phyloP scores from a whole-genome alignment of 805 yeast species.

The Alloascoidea hylecoeti region DNA sequence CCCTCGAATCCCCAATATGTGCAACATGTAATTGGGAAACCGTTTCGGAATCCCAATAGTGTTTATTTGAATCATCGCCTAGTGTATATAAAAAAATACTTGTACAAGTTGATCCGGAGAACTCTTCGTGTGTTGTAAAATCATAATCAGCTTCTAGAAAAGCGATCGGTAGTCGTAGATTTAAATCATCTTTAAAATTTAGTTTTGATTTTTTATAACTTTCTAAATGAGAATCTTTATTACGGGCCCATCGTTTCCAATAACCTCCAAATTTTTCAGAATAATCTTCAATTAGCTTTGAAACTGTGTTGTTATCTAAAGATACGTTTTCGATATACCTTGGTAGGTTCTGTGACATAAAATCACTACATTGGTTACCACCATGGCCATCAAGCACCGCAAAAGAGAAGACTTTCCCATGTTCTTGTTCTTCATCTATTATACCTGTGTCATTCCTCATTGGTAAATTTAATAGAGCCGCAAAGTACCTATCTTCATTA shows the following conservation, averaged over 20 bases:
- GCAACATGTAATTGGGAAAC: slow-evolving; percentile 61
- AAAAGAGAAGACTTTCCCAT: slow-evolving; percentile 43
- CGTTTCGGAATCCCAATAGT: slow-evolving; percentile 52
- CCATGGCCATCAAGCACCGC: slow-evolving; percentile 94
- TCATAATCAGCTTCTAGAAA: slow-evolving; percentile 54
- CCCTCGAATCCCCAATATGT: slow-evolving; percentile 88
- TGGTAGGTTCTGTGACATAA: slow-evolving; percentile 38
- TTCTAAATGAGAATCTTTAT: slow-evolving; percentile 21
- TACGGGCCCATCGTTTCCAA: slow-evolving; percentile 66
- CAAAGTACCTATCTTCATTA: slow-evolving; percentile 74
- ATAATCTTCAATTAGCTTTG: slow-evolving; percentile 38
- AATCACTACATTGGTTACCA: slow-evolving; percentile 59
- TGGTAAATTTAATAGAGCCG: slow-evolving; percentile 42
- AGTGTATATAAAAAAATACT: slow-evolving; percentile 41
- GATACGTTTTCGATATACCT: slow-evolving; percentile 30
- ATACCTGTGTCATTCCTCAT: too few species aligned
- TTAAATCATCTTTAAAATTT: slow-evolving; percentile 36
- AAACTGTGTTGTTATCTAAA: slow-evolving; percentile 20
- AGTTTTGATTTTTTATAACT: slow-evolving; percentile 17
- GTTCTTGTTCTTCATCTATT: slow-evolving; percentile 11
- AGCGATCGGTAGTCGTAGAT: slow-evolving; percentile 44
- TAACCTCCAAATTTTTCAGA: slow-evolving; percentile 56
- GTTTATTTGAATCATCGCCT: slow-evolving; percentile 11
- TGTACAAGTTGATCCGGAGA: slow-evolving; percentile 61
- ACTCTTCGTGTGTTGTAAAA: slow-evolving; percentile 17